These are phyloP conservation scores for Cinnamomum micranthum DNA, from an alignment of 164 flowering plant genomes.

Conservation along the genomic window DNA sequence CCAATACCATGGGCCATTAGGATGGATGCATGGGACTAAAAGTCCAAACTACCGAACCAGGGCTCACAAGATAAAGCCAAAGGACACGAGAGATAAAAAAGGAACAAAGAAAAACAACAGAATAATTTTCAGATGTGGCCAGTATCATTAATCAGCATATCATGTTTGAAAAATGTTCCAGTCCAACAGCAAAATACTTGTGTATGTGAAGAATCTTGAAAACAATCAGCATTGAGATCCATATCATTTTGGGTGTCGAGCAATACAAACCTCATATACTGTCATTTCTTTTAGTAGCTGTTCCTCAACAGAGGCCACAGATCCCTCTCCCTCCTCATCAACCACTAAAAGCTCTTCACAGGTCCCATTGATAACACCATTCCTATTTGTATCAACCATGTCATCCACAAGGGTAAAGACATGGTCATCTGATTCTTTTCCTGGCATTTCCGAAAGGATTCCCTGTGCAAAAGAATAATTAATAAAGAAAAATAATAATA, in stretches of 20 bases:
- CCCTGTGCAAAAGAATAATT: conserved; percentile 42
- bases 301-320: conserved; percentile 83
- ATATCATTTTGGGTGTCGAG: not conserved
- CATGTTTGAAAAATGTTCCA: too few species aligned
- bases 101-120: too few species aligned
- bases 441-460: conserved; percentile 58
- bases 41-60: too few species aligned
- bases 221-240: not conserved
- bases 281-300: conserved; percentile 93
- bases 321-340: conserved; percentile 81
- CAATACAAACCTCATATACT: conserved; percentile 69
- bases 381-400: conserved; percentile 49
- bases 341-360: conserved; percentile 68
- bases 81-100: too few species aligned
- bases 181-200: too few species aligned
- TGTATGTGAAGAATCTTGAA: too few species aligned
- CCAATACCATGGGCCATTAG: too few species aligned
- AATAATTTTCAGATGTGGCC: too few species aligned
- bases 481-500: not conserved
- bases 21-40: too few species aligned
- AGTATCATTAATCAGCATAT: too few species aligned
- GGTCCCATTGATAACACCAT: conserved; percentile 34
- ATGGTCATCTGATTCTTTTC: conserved; percentile 48
- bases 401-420: conserved; percentile 66
- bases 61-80: too few species aligned